Conservation (phyloP, 2,329 filamentous ascomycete genomes). For the Paecilomyces dactylethromorphus region DNA sequence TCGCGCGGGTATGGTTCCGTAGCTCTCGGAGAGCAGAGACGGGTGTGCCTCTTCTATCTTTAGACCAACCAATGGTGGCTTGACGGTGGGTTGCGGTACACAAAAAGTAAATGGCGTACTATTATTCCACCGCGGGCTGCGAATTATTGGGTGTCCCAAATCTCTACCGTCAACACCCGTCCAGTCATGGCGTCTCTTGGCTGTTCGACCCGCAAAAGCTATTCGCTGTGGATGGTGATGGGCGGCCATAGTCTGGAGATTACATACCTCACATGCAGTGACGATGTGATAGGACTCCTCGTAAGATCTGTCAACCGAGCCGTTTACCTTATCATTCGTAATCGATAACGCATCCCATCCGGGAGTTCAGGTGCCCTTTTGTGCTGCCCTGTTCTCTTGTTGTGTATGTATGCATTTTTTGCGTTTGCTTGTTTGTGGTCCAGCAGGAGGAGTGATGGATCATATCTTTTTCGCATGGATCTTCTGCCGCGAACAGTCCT, state of each 20-base stretch:
- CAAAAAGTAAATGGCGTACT: conserved; percentile 6
- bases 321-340: background rate
- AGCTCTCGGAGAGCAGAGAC: background rate
- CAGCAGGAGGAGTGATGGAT: background rate
- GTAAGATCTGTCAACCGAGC: background rate
- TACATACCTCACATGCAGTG: background rate
- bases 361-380: background rate
- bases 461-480: background rate
- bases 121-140: background rate
- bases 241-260: background rate
- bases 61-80: conserved; percentile 11
- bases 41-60: conserved; percentile 16
- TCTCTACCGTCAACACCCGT: background rate
- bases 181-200: background rate
- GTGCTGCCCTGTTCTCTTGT: background rate
- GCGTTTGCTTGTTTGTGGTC: background rate
- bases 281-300: background rate
- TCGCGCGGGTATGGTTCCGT: conserved; percentile 4
- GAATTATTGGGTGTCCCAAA: background rate
- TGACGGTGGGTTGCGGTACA: conserved; percentile 1
- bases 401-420: background rate
- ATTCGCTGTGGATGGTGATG: background rate
- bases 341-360: background rate
- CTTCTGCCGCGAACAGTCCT: background rate
- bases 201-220: background rate